Percentiles rank a stretch among this genome's conserved stretches.
These are phyloP conservation scores for Metschnikowia colocasiae DNA, from an alignment of 805 yeast genomes.

Conservation along the genomic window DNA sequence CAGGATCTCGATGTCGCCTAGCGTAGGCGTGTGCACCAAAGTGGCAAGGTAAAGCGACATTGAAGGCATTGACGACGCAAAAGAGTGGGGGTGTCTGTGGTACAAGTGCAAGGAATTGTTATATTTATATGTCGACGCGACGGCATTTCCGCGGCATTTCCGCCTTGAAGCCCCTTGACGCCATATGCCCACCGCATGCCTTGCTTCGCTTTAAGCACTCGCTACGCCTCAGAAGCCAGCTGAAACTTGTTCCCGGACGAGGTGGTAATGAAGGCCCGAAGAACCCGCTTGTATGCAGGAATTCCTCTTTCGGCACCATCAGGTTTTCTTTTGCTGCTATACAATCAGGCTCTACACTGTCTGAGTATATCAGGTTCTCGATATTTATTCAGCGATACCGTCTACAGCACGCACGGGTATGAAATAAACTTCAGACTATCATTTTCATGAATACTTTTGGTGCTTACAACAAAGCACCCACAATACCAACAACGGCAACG, in stretches of 20 bases:
- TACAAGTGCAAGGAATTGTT: background rate
- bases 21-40: conserved; percentile 63
- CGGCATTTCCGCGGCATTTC: background rate
- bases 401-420: conserved; percentile 3
- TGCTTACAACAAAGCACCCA: conserved; percentile 31
- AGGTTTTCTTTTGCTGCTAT: too few species aligned
- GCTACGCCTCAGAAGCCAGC: too few species aligned
- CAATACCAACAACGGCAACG: conserved; percentile 38
- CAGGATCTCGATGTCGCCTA: conserved; percentile 55
- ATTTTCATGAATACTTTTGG: background rate
- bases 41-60: conserved; percentile 59
- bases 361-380: too few species aligned
- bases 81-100: background rate
- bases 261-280: too few species aligned
- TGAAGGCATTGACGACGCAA: background rate
- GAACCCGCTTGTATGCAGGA: too few species aligned
- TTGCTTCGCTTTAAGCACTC: too few species aligned
- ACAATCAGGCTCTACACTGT: too few species aligned
- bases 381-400: background rate
- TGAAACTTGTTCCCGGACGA: too few species aligned
- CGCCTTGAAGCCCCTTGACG: background rate
- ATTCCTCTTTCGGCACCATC: too few species aligned
- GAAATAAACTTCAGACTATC: background rate
- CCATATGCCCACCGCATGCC: too few species aligned
- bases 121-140: background rate